A percentile compares a stretch with the other conserved stretches of the same genome.
These are phyloP conservation scores for Tetrapisispora phaffii DNA, from an alignment of 805 yeast genomes.

Conservation along the genomic window DNA sequence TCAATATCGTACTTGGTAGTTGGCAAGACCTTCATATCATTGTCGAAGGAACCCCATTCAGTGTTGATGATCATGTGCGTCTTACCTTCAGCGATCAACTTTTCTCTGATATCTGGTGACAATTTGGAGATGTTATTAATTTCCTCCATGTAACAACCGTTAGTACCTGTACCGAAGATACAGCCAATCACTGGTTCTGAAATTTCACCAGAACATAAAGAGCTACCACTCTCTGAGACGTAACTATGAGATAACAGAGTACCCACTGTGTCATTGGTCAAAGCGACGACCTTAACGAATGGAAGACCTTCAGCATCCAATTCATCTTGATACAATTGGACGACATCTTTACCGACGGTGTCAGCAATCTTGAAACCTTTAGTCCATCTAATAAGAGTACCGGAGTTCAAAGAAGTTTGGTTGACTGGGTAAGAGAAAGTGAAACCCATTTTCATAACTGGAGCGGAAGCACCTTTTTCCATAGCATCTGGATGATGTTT, in stretches of 20 bases:
- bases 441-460: constrained; percentile 66
- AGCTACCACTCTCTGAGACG: constrained; percentile 39
- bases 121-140: constrained; percentile 66
- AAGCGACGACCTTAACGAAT: constrained; percentile 62
- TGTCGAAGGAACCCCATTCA: constrained; percentile 98
- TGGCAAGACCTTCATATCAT: constrained; percentile 65
- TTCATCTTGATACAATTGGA: constrained; percentile 57
- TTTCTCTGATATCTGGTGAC: constrained; percentile 35
- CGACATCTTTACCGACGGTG: constrained; percentile 77
- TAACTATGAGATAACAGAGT: constrained; percentile 84
- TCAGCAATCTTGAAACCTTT: constrained; percentile 87
- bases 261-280: constrained; percentile 95
- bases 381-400: constrained; percentile 88
- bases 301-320: constrained; percentile 51
- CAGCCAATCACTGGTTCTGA: constrained; percentile 79
- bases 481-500: constrained; percentile 48
- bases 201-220: constrained; percentile 43
- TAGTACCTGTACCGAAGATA: constrained; percentile 95
- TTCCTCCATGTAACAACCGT: constrained; percentile 85
- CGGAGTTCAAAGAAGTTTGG: constrained; percentile 71
- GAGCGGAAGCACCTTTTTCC: constrained; percentile 22
- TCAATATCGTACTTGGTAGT: constrained; percentile 63
- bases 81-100: constrained; percentile 36
- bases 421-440: constrained; percentile 90
- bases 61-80: constrained; percentile 83